Base-by-base conservation (phyloP, 345 rosid species). In the Camelina neglecta region DNA sequence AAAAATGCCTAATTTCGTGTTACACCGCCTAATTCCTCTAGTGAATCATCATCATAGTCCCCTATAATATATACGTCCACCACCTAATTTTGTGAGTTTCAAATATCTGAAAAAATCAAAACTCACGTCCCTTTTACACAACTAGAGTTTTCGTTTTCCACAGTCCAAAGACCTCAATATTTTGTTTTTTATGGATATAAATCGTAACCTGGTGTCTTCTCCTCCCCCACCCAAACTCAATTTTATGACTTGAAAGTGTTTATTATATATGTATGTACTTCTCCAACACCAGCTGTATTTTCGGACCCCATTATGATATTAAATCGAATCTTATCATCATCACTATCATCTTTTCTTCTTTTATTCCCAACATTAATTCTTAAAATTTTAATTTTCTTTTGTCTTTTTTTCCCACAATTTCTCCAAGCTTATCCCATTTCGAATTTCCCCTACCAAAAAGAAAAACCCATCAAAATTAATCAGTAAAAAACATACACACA, bases 271-370 rank as follows among this genome's bases (percentile, higher is more conserved):
- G 0, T 26, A 29, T 29, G 31, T 29, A 29, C 31, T 29, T 29
- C 31, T 29, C 31, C 31, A 29, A 29, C 31, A 29, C 71, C 71
- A 76, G 71, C 57, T 76, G 80, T 69, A 1, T 53, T 44, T 54
- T 69, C 13, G 70, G 80, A 2, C 80, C 80, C 80, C 75, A 16
- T n/a, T 44, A 55, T 35, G 12, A 11, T 76, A 2, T 39, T 35
- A 18, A 62, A 61, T 62, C 80, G 80, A 76, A 76, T 76, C 80
- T 69, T 76, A 76, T 69, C 80, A 51, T 61, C 79, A 63, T 58
- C 79, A 12, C 41, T 55, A 47, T 77, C 75, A 45, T 23, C 9
- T 23, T 38, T 35, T 55, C 51, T 10, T 67, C 8, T 76, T 47
- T 77, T 20, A 23, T 45, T 11, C 67, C 60, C 67, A 63, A 64